phyloP scores from a whole-genome alignment of 2,329 filamentous ascomycete species.

The Leptographium wingfieldii region DNA sequence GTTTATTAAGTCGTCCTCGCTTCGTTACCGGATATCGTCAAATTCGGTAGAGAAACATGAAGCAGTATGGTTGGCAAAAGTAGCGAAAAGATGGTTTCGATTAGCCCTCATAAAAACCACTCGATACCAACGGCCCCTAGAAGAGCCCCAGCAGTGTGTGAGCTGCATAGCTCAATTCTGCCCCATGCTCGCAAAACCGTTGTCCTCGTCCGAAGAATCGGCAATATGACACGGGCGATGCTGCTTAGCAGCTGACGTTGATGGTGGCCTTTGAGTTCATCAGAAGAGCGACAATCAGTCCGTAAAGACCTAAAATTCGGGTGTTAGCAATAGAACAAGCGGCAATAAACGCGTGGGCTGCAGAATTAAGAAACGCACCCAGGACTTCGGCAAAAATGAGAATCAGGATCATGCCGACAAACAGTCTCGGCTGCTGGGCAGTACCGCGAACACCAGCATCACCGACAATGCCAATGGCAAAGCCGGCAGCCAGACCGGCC shows the following conservation, averaged over 20 bases:
- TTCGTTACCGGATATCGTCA: not conserved
- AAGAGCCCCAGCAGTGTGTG: not conserved
- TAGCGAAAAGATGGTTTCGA: not conserved
- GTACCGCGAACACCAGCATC: conserved; percentile 81
- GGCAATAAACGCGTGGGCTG: not conserved
- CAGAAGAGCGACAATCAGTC: conserved; percentile 93
- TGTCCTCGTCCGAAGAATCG: not conserved
- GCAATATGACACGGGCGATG: conserved; percentile 6
- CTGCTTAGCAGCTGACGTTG: conserved; percentile 47
- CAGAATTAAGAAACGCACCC: conserved; percentile 46
- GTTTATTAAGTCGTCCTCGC: conserved; percentile 11
- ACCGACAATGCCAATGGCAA: conserved; percentile 79
- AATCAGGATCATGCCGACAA: conserved; percentile 97
- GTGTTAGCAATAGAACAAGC: not conserved
- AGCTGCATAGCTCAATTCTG: not conserved
- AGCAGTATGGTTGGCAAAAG: not conserved
- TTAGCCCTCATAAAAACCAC: not conserved
- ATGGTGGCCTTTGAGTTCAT: conserved; percentile 91
- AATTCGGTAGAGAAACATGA: not conserved
- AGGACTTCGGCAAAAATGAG: conserved; percentile 99
- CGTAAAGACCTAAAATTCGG: conserved; percentile 71
- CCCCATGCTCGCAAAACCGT: not conserved
- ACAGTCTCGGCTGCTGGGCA: conserved; percentile 72
- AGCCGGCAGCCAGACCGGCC: conserved; percentile 71
- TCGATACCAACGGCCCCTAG: not conserved